These are phyloP conservation scores for Annulohypoxylon moriforme DNA, from an alignment of 495 filamentous ascomycete genomes.

Conservation along the genomic window DNA sequence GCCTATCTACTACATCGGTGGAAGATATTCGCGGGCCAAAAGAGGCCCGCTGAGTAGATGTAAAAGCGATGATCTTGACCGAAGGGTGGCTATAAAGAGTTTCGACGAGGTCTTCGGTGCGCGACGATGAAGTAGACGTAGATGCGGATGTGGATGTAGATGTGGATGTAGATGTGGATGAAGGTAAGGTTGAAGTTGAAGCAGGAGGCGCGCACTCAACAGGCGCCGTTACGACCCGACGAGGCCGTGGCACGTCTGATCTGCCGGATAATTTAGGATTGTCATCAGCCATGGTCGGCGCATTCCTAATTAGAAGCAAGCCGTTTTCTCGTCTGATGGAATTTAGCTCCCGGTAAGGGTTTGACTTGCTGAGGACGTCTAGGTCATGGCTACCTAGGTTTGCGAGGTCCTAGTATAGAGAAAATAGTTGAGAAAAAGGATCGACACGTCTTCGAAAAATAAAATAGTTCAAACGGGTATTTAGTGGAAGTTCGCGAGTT, in stretches of 20 bases:
- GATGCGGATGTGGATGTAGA: constrained; percentile 17
- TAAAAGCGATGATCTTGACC: constrained; percentile 74
- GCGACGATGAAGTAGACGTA: constrained; percentile 29
- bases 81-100: constrained; percentile 76
- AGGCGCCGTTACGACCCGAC: constrained; percentile 57
- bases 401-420: constrained; percentile 4
- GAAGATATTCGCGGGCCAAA: constrained; percentile 46
- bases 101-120: constrained; percentile 63
- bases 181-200: constrained; percentile 13
- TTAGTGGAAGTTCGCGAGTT: background rate
- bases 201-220: constrained; percentile 37
- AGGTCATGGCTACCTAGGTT: constrained; percentile 30
- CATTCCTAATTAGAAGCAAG: constrained; percentile 21
- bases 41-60: constrained; percentile 59
- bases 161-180: background rate
- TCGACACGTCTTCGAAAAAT: background rate
- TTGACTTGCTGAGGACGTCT: constrained; percentile 12
- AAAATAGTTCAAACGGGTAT: no score
- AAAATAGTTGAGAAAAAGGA: background rate
- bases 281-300: constrained; percentile 35
- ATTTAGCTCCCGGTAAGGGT: constrained; percentile 22
- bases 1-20: constrained; percentile 49
- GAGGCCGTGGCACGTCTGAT: constrained; percentile 47
- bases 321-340: constrained; percentile 13
- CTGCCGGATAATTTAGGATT: constrained; percentile 6